These are phyloP conservation scores for Sugiyamaella qingdaonensis DNA, from an alignment of 805 yeast genomes.

Conservation along the genomic window DNA sequence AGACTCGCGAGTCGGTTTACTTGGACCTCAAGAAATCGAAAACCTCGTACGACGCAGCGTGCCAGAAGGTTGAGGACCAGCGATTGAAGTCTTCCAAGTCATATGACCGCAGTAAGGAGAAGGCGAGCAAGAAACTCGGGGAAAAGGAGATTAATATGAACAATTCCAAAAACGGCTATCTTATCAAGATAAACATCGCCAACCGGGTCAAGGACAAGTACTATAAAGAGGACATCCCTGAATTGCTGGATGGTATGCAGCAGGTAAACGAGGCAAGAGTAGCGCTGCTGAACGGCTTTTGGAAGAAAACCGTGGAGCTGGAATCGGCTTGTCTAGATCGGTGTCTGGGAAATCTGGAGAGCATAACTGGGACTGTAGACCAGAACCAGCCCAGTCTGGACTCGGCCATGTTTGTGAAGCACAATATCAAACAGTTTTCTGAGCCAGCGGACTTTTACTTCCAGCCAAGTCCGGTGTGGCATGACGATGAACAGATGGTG, in stretches of 20 bases:
- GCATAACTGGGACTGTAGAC: constrained; percentile 51
- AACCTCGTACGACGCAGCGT: constrained; percentile 71
- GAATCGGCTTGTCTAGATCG: constrained; percentile 55
- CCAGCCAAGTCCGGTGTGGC: constrained; percentile 92
- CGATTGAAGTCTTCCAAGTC: constrained; percentile 66
- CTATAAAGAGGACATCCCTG: constrained; percentile 90
- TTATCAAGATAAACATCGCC: constrained; percentile 76
- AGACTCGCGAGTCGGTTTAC: constrained; percentile 45
- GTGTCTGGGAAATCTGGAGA: constrained; percentile 41
- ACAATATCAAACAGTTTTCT: constrained; percentile 67
- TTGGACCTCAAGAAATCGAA: constrained; percentile 62
- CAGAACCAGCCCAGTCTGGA: constrained; percentile 74
- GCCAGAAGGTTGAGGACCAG: constrained; percentile 74
- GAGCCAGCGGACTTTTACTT: constrained; percentile 85
- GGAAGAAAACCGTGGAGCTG: constrained; percentile 55
- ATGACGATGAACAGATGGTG: constrained; percentile 78
- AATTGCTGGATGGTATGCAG: constrained; percentile 77
- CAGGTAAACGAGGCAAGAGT: constrained; percentile 78
- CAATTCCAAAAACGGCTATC: constrained; percentile 75
- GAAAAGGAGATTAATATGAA: constrained; percentile 80
- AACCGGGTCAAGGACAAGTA: constrained; percentile 90
- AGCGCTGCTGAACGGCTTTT: constrained; percentile 60
- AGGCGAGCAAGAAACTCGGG: constrained; percentile 44
- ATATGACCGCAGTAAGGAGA: constrained; percentile 29
- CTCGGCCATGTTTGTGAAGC: constrained; percentile 88